phyloP scores from a whole-genome alignment of 108 stramenopile species.

The Fragilariopsis cylindrus region DNA sequence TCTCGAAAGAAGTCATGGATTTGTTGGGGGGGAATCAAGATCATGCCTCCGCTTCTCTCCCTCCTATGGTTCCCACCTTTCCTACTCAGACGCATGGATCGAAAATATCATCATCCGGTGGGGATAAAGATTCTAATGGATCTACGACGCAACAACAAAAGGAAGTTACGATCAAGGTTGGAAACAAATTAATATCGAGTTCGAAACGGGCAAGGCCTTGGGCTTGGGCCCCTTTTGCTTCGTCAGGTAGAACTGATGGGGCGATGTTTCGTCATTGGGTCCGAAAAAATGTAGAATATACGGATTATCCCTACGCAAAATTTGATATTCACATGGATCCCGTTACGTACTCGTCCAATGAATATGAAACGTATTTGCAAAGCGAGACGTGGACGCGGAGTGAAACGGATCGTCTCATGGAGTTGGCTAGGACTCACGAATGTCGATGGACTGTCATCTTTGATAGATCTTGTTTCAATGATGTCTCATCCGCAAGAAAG shows the following conservation, averaged over 20 bases:
- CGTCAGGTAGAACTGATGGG: slow-evolving; percentile 68
- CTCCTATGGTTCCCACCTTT: slow-evolving; percentile 66
- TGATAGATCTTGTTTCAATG: slow-evolving; percentile 60
- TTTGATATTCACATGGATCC: slow-evolving; percentile 89
- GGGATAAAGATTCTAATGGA: neutral
- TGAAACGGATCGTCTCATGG: slow-evolving; percentile 91
- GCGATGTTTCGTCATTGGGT: slow-evolving; percentile 81
- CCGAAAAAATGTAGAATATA: slow-evolving; percentile 75
- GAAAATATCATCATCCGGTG: neutral
- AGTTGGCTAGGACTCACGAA: slow-evolving; percentile 76
- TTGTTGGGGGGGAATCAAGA: slow-evolving; percentile 33
- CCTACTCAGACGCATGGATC: neutral
- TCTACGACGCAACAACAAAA: neutral
- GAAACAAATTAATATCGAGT: slow-evolving; percentile 55
- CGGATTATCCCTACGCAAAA: slow-evolving; percentile 93
- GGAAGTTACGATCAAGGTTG: slow-evolving; percentile 57
- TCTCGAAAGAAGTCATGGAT: slow-evolving; percentile 42
- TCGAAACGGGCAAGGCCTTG: slow-evolving; percentile 61
- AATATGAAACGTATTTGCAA: slow-evolving; percentile 58
- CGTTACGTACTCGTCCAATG: slow-evolving; percentile 75
- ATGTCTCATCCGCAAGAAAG: slow-evolving; percentile 29
- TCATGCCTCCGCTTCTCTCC: slow-evolving; percentile 40
- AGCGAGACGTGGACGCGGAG: slow-evolving; percentile 78
- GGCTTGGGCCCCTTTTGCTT: slow-evolving; percentile 86
- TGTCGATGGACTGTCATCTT: slow-evolving; percentile 93